Base-by-base conservation (phyloP, 176 grass and related monocot genomes). In the Thalia dealbata region DNA sequence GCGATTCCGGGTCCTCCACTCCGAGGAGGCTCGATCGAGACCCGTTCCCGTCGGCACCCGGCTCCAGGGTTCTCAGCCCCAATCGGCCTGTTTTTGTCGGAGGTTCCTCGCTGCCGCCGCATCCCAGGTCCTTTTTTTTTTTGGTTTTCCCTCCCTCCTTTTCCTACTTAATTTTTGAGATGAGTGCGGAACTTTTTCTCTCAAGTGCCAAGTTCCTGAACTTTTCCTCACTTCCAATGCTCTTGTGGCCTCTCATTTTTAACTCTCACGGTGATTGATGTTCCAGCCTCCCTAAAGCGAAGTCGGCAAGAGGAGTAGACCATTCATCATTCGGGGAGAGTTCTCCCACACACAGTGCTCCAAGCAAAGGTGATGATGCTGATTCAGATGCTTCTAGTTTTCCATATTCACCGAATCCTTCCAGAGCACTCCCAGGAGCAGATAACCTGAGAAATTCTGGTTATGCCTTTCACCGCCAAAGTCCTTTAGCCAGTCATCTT, bases 261-360 rank as follows among this genome's bases (percentile, higher is more conserved):
- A 23, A n/a, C 54, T 19, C 16, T 58, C 21, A 58, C 32, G 32
- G 4, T 38, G 1, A 38, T 38, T 50, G 22, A 38, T 28, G 3
- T 85, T 82, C 73, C 93, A 99, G 95, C 79, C 78, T 87, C 81
- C 82, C 85, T 71, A 58, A 12, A 22, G 43, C 81, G 76, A 91
- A 84, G 77, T 77, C 88, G 64, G 71, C 66, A 75, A 68, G 77
- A 78, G 84, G 78, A 25, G 58, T 69, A 32, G 82, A 96, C 28
- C 25, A 29, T 78, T 82, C 70, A 38, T 26, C 76, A 28, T 78
- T 75, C 77, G 73, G n/a, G n/a, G n/a, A n/a, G n/a, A n/a, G 64
- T 80, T 82, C 85, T 80, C 76, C 79, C 6, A 50, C 80, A 14
- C 52, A 21, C 38, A 73, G 63, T 75, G 73, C 56, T 78, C 65